Percentiles rank a stretch among this genome's conserved stretches.
Conservation (phyloP, 2,329 filamentous ascomycete species). For the Botryotinia globosa region DNA sequence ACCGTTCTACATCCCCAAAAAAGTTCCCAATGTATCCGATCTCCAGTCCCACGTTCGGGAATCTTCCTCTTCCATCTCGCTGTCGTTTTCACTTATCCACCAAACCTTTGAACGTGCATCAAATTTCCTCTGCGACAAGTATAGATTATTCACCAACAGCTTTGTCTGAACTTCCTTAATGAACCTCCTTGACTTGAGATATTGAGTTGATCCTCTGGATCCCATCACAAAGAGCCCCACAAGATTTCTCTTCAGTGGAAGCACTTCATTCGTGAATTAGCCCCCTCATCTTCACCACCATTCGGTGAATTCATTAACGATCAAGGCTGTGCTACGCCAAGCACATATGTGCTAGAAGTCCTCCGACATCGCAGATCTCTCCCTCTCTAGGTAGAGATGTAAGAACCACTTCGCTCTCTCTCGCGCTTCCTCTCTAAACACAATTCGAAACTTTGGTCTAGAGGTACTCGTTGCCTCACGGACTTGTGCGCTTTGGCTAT, state of each 20-base stretch:
- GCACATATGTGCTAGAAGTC: accelerated
- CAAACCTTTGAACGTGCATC: neutral
- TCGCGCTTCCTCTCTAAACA: accelerated
- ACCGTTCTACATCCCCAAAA: accelerated
- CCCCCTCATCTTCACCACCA: no score
- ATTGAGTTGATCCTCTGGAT: neutral
- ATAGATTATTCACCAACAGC: neutral
- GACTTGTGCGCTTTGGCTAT: accelerated
- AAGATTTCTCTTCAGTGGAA: neutral
- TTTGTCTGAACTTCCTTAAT: no score
- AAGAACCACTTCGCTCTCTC: neutral
- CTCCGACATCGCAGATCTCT: neutral
- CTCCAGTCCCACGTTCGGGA: neutral
- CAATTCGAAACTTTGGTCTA: no score
- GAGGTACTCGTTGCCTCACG: accelerated
- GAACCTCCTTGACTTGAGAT: no score
- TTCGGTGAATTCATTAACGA: neutral
- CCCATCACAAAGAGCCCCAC: accelerated
- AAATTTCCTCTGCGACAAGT: accelerated
- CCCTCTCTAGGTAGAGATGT: no score
- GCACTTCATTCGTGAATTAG: no score
- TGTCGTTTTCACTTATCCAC: neutral
- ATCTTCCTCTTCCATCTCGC: neutral
- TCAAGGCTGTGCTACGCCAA: neutral
- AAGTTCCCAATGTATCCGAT: neutral